A percentile compares a stretch with the other conserved stretches of the same genome.
Evolutionary conservation across 768 basidiomycete genomes (phyloP).

Genomic region (Leccinum uliginosum): DNA sequence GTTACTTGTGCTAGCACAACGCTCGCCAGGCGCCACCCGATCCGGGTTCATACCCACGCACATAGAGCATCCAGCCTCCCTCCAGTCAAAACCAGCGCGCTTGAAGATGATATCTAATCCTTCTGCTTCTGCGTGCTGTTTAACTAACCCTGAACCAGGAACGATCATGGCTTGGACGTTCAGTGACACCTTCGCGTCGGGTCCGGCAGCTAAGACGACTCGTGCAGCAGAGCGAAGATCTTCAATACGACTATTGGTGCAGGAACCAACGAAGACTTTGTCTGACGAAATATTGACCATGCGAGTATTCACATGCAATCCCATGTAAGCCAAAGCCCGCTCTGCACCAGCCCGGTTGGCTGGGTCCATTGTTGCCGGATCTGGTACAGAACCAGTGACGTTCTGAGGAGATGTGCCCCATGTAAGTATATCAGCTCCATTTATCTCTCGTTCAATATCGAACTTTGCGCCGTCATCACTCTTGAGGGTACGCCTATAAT

Average conservation of each 20-base stretch:
- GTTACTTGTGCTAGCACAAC: constrained; percentile 90
- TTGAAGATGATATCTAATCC: constrained; percentile 84
- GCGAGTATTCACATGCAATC: constrained; percentile 66
- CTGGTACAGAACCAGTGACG: constrained; percentile 75
- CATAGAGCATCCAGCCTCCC: constrained; percentile 95
- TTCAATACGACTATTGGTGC: constrained; percentile 92
- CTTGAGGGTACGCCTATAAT: constrained; percentile 80
- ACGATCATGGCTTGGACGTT: constrained; percentile 86
- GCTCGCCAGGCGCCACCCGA: constrained; percentile 74
- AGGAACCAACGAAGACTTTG: constrained; percentile 93
- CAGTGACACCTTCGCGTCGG: constrained; percentile 67
- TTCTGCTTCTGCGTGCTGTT: constrained; percentile 87
- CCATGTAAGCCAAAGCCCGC: constrained; percentile 84
- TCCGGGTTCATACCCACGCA: constrained; percentile 96
- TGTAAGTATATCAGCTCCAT: constrained; percentile 82
- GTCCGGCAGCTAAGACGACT: constrained; percentile 70
- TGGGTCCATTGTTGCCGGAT: constrained; percentile 65
- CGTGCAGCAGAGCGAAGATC: constrained; percentile 81
- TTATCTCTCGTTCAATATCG: constrained; percentile 75
- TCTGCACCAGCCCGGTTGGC: constrained; percentile 65
- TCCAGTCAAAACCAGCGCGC: constrained; percentile 91
- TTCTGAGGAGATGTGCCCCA: constrained; percentile 97
- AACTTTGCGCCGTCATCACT: constrained; percentile 82
- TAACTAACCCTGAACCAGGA: constrained; percentile 86
- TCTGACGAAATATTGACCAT: constrained; percentile 79